Base-by-base conservation (phyloP, 768 basidiomycete species). In the Daedaleopsis nitida region DNA sequence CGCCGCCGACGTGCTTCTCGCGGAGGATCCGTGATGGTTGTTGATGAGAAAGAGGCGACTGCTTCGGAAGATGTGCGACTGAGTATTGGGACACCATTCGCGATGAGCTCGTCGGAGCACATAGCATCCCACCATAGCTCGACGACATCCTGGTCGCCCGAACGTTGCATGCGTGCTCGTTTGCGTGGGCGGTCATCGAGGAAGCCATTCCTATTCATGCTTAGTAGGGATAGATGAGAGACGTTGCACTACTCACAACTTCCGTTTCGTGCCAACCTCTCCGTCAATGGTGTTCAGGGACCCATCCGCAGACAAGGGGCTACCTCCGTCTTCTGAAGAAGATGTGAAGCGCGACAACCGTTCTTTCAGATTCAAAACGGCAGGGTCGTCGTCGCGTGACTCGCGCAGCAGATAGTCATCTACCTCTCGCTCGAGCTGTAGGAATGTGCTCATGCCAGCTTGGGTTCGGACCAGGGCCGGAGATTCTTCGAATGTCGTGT, bases 111-210 rank as follows among this genome's bases (percentile, higher is more conserved):
- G 65, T 88, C 85, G 2, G 83, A 85, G 65, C 84, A 84, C 39
- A 86, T 80, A 4, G 86, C 87, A 32, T 82, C 78, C 91, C 91
- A 93, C 92, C 92, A 94, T 7, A 87, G 72, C 39, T 86, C 82
- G 7, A 79, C 76, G 3, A 78, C 66, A 44, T 83, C 82, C 49
- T 80, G 77, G 57, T 78, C 75, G 19, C 76, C 77, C 42, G 78
- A 73, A 16, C 69, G 56, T 27, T 73, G 77, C 23, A 81, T 80
- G 37, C 87, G 83, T 13, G 78, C 74, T 42, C 88, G 86, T 74
- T 92, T 92, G 42, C 83, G 81, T 9, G 87, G 83, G 42, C 86
- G 82, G 56, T 74, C 65, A 48, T 80, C 79, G 9, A 66, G 57
- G 16, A 68, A 60, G 34, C 68, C 74, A 52, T 73, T 76, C 54